A percentile compares a stretch with the other conserved stretches of the same genome.
Conservation (phyloP, 352 stramenopile species). For the Aphanomyces astaci region DNA sequence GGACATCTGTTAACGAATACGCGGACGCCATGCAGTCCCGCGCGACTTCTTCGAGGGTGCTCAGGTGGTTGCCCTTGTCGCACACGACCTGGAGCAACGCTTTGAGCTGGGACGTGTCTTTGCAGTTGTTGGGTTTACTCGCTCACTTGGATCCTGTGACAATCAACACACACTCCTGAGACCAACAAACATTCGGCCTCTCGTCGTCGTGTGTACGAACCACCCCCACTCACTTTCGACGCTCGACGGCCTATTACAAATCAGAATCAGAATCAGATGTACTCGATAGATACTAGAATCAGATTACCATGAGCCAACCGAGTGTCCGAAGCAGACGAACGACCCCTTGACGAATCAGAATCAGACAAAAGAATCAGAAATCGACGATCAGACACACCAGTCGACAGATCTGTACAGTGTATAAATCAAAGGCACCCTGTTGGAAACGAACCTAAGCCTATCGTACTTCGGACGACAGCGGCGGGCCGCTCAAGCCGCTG, state of each 20-base stretch:
- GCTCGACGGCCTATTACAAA: no score
- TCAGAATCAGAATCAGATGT: neutral
- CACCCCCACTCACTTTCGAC: neutral
- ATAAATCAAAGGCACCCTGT: neutral
- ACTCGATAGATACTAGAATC: neutral
- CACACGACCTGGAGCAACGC: neutral
- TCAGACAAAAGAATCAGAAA: no score
- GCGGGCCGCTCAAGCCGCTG: neutral
- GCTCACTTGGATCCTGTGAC: neutral
- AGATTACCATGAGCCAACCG: neutral
- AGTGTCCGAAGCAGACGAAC: no score
- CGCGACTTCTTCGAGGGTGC: neutral
- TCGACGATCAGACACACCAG: neutral
- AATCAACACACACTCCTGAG: neutral
- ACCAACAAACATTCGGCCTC: neutral
- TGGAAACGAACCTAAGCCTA: no score
- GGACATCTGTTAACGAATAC: neutral
- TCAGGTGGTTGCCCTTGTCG: neutral
- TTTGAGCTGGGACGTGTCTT: neutral
- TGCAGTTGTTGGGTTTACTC: no score
- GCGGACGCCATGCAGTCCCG: neutral
- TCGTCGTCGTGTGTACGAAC: neutral
- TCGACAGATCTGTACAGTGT: neutral
- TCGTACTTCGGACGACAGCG: neutral
- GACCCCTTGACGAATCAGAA: no score